These are phyloP conservation scores for Termitomyces sp. DNA, from an alignment of 768 basidiomycete species.

Conservation along the genomic window DNA sequence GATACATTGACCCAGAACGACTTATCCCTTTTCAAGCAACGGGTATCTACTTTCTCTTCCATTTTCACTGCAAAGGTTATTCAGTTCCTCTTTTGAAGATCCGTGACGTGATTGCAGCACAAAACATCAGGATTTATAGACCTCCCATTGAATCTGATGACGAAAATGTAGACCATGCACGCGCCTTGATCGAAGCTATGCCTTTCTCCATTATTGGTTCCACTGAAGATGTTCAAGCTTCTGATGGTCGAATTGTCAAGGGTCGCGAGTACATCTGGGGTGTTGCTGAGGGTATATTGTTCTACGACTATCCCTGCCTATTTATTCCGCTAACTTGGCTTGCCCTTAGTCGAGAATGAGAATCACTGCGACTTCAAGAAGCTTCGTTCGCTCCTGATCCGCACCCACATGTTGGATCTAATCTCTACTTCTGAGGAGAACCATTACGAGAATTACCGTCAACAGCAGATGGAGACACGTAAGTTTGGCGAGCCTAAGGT, in stretches of 20 bases:
- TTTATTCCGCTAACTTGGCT: neutral
- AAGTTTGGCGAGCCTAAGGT: conserved; percentile 98
- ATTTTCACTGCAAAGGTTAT: conserved; percentile 5
- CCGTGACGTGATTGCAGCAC: conserved; percentile 84
- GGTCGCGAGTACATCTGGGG: conserved; percentile 99
- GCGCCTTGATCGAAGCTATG: conserved; percentile 82
- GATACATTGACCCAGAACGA: conserved; percentile 96
- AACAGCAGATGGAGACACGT: conserved; percentile 99
- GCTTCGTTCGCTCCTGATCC: conserved; percentile 88
- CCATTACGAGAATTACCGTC: conserved; percentile 97
- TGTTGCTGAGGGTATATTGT: conserved; percentile 86
- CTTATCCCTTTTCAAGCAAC: conserved; percentile 86
- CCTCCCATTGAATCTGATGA: conserved; percentile 91
- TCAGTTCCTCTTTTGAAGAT: conserved; percentile 39
- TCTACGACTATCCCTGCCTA: neutral
- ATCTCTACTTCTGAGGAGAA: conserved; percentile 93
- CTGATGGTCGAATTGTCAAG: conserved; percentile 90
- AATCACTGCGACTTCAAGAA: conserved; percentile 99
- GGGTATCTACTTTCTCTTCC: conserved; percentile 45
- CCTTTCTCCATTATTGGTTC: conserved; percentile 99
- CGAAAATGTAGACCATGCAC: conserved; percentile 81
- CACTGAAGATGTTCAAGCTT: conserved; percentile 88
- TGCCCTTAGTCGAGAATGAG: conserved; percentile 85
- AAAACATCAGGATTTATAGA: conserved; percentile 92
- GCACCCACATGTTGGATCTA: conserved; percentile 98